Base-by-base conservation (phyloP, 2,329 filamentous ascomycete genomes). In the Metarhizium album region DNA sequence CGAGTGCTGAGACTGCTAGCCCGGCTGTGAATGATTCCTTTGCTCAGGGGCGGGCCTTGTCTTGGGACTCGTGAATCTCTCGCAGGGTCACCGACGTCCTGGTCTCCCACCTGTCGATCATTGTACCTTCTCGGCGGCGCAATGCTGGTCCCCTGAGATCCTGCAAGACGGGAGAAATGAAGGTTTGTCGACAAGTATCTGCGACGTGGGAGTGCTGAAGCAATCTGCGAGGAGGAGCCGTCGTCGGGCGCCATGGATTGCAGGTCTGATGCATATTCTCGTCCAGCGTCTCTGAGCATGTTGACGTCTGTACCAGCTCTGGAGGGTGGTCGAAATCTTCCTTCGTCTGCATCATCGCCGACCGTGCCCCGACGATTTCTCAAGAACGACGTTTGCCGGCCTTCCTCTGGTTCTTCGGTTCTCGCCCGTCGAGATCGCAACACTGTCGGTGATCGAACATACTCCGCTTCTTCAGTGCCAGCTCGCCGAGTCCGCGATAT, bases 291-390 rank as follows among this genome's bases (percentile, higher is more conserved):
- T 42, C 64, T 57, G 67, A 72, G 53, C 55, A 65, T 59, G 27
- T 69, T 73, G 48, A 75, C 70, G 53, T 84, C 81, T 1, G 79
- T 83, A 35, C 70, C 66, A 3, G 79, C 79, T 23, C 82, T 71
- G 3, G 80, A 82, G 1, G 79, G 78, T 2, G 75, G 71, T n/a
- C 76, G 74, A 55, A 76, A 73, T 31, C 71, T 68, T n/a, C 61
- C 45, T 20, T 76, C 74, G 1, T 78, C 74, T 11, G 76, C 74
- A 2, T 78, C 70, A 31, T 74, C 70, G 14, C 71, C 71, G 29
- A 72, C 62, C 35, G 74, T 74, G 13, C 67, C 68, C 37, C 75
- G 69, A 23, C 76, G 70, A 40, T 65, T 66, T 47, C 75, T 72
- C 16, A 78, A 58, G 4, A 75, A 53, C 38, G 71, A 70, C 33